Evolutionary conservation across 192 early-diverging fungal species (phyloP), one percentile per base, ranked within the genome.

Genomic region (Linnemannia elongata): DNA sequence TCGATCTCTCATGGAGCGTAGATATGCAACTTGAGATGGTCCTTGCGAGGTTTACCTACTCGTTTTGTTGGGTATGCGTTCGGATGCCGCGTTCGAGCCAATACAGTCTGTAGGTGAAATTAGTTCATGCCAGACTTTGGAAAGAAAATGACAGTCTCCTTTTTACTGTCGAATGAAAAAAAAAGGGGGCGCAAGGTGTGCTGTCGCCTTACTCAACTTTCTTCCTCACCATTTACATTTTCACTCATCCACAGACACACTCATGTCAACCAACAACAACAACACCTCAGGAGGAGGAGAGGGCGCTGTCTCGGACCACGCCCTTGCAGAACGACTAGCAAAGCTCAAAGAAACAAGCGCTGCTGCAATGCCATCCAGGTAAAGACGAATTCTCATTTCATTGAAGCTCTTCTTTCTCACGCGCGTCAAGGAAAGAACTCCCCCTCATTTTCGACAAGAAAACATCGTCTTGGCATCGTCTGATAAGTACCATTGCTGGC

Each of bases 261-360:
- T 66, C 60, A 66, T 57, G 30, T 44, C 60, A 45, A 10, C n/a
- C 41, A 60, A 27, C 39, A 77, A 36, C 45, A 78, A 49, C 27
- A 66, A 52, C 71, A 42, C 39, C 7, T 8, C 38, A 20, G 18
- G 42, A 73, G 41, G 15, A 45, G 41, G 27, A 45, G n/a, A 45
- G 33, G 27, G 47, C 41, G 9, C 73, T 5, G 60, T 74, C 63
- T 71, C 76, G 13, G 85, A 81, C 72, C 75, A 78, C 18, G 79
- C 78, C 15, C 57, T 87, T 10, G 85, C 81, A 42, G 69, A 73
- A 52, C 75, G 85, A 39, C 70, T 87, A 0, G 73, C 73, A 57
- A 87, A 81, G 18, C 80, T 87, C 33, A 87, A 87, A 52, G 72
- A 78, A 45, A 78, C 49, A 6, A 66, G 45, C 20, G 60, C 60